Evolutionary conservation across 306 rosid genomes (phyloP), one percentile per base, ranked within the genome.

Genomic region (Cucumis cinereus): DNA sequence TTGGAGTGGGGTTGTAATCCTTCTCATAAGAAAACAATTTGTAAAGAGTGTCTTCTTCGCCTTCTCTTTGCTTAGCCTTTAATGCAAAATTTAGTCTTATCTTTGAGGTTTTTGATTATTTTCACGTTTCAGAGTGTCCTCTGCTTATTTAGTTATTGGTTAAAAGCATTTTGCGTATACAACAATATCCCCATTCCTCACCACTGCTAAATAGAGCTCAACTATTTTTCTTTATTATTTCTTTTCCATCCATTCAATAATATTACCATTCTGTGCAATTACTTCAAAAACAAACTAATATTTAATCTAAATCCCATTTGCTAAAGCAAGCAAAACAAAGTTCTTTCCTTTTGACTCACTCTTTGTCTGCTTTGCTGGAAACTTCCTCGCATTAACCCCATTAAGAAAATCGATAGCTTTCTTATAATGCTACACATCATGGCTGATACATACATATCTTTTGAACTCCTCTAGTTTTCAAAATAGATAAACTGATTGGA

Each of bases 1-100:
- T 87, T 91, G 90, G 91, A 85, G 96, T 70, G 58, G 86, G 89
- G 89, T 83, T 89, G 87, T 84, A 84, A 87, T 87, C 93, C 79
- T 89, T 84, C 86, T 85, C 85, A 77, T 80, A 83, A 90, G 88
- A 82, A 86, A 85, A 85, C 86, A 86, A 88, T 84, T 84, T 90
- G 97, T 90, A 88, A 89, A 92, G 93, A 82, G 89, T 87, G 90
- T 82, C 83, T 77, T 89, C 83, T 82, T 78, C 82, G 13, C 81
- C 81, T 56, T 84, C 77, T 33, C 77, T 72, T 61, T 73, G 52
- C 60, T 50, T 50, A 49, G 50, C 63, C 59, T 77, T 57, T 19
- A 38, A 77, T 30, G 63, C 30, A 77, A 62, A 60, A 77, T 64
- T 64, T 64, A 64, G 80, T 66, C 45, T 1, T 24, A 26, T 62